Evolutionary conservation across 2,329 filamentous ascomycete species (phyloP).

Genomic region (Talaromyces pinophilus): DNA sequence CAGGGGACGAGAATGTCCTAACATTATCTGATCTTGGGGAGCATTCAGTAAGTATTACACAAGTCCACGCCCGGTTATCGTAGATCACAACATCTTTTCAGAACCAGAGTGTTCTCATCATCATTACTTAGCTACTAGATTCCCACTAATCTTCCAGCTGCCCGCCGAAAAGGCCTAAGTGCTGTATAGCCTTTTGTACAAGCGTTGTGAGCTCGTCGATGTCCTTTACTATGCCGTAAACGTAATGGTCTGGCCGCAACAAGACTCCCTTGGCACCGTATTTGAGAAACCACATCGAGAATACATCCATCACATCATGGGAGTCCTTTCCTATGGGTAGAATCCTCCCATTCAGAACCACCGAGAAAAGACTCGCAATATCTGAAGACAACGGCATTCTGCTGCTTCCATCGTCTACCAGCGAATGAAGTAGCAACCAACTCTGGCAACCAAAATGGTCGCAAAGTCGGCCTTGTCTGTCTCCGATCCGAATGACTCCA

Average conservation of each 20-base stretch:
- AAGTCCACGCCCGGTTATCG: too few relatives aligned
- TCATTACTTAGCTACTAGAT: too few relatives aligned
- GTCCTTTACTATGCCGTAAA: conserved; percentile 4
- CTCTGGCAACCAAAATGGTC: background rate
- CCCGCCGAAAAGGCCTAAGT: too few relatives aligned
- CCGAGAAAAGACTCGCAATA: background rate
- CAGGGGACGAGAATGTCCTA: too few relatives aligned
- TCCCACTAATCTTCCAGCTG: too few relatives aligned
- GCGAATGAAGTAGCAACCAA: background rate
- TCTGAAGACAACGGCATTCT: background rate
- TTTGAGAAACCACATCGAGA: background rate
- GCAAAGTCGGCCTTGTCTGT: too few relatives aligned
- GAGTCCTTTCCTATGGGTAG: background rate
- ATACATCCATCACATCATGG: background rate
- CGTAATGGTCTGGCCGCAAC: conserved; percentile 8
- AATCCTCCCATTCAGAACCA: background rate
- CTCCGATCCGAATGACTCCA: too few relatives aligned
- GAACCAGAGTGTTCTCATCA: too few relatives aligned
- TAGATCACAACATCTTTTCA: too few relatives aligned
- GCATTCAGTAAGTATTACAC: too few relatives aligned
- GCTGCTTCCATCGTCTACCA: background rate
- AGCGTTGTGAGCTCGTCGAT: background rate
- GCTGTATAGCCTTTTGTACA: background rate
- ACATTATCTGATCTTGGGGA: too few relatives aligned
- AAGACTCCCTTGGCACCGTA: conserved; percentile 4